Evolutionary conservation across 2,329 filamentous ascomycete species (phyloP), one percentile per base, ranked within the genome.

Genomic region (Aureobasidium musti): DNA sequence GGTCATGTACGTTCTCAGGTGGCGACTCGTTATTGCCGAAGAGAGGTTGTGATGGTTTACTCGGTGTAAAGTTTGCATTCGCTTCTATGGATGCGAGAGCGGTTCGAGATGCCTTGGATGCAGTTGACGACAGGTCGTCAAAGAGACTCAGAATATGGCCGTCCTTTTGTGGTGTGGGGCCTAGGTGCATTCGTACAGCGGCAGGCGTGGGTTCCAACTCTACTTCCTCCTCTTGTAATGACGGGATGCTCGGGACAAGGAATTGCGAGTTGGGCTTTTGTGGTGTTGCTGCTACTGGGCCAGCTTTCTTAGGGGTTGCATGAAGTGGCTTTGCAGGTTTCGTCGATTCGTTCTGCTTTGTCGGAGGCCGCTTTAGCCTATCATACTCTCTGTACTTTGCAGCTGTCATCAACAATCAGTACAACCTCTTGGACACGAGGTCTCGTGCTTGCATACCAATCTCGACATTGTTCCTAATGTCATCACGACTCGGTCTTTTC

Each of bases 151-250:
- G 81, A 0, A 92, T 88, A 23, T 86, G 86, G 33, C 91, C 91
- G 74, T 94, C 89, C 68, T 87, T 87, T 73, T 94, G 91, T 3
- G 91, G 91, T 14, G 91, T 95, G 1, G 91, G 91, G 2, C 90
- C 90, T 68, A 95, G 70, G 10, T 71, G 73, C 35, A 68, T 69
- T 19, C 73, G 70, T 10, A 78, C 73, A 64, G 71, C 73, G 28
- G 75, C 74, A 35, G 71, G 74, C 47, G 70, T 76, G 23, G 67
- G 73, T 63, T 77, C 77, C 30, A 75, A 69, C 59, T 77, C 71
- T 66, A 79, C 71, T 69, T 77, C 71, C 70, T 81, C 57, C 8
- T 67, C 57, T 41, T 66, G 54, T 11, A 39, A 19, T 11, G 43
- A 2, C 23, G 17, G 14, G 1, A 53, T 21, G 14, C 21, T 35